Evolutionary conservation across 257 asterid species (phyloP), one percentile per base, ranked within the genome.

Genomic region (Asclepias syriaca): DNA sequence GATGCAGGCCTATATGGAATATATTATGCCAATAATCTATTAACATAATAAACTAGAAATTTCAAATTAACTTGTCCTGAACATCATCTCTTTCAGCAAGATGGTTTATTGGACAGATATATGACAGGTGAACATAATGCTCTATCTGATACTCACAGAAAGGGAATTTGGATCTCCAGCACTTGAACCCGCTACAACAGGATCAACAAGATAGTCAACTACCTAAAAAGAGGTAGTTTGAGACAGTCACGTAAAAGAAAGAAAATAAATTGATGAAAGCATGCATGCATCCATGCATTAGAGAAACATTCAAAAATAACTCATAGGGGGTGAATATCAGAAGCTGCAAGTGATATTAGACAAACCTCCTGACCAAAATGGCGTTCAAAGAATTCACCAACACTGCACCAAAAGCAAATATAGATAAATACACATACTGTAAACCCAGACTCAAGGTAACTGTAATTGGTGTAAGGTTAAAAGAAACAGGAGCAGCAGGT

Each of bases 361-460:
- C 75, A 60, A 77, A 89, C 98, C 97, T 93, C 97, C 84, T 91
- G 88, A 55, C 98, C 98, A 82, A 93, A 93, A 87, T 93, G 98
- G 66, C 98, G 96, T 83, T 87, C 88, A 82, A 89, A 87, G 87
- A 93, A 93, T 77, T 83, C 83, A 80, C 97, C 88, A 71, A 90
- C 98, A 77, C 98, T 93, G 88, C 91, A 87, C 54, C 48, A 80
- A 37, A 69, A 73, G 37, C 14, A 13, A 48, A 37, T 46, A 63
- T 37, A 55, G 53, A 53, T 69, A 34, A 67, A 43, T n/a, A 54
- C 13, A 46, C n/a, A 16, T 37, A 67, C 12, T 14, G 13, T 21
- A 39, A 27, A 21, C 40, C 16, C 56, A 65, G 12, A 15, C 57
- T 54, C 16, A 39, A 65, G n/a, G 27, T 63, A 59, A 45, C 65